Conservation (phyloP, 1,284 basidiomycete genomes). For the Moniliella sp. region DNA sequence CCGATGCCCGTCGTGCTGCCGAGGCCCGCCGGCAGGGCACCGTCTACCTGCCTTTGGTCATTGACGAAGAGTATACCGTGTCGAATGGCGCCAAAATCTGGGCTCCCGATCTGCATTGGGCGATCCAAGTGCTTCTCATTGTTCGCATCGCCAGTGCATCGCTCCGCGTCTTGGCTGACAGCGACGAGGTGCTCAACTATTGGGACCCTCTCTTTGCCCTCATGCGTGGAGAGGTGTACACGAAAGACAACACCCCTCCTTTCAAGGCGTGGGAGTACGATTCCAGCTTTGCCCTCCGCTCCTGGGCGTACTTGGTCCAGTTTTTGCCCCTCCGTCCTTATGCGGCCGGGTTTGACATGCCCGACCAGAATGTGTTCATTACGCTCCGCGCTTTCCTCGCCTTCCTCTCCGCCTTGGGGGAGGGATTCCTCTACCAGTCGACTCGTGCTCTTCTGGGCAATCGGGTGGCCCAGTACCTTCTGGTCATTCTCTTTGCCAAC, state of each 20-base stretch:
- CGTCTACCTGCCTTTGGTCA: no score
- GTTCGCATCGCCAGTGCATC: conserved; percentile 63
- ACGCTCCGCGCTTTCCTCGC: conserved; percentile 59
- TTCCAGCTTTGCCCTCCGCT: conserved; percentile 67
- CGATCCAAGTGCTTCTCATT: conserved; percentile 61
- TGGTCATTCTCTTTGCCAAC: conserved; percentile 61
- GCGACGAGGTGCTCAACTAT: conserved; percentile 85
- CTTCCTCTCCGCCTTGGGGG: conserved; percentile 51
- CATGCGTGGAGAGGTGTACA: conserved; percentile 39
- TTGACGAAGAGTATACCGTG: no score
- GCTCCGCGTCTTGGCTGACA: conserved; percentile 81
- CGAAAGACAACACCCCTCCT: no score
- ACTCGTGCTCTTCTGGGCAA: conserved; percentile 65
- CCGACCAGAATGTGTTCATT: conserved; percentile 63
- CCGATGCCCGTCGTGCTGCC: no score
- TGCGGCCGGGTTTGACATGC: background rate
- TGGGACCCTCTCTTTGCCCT: conserved; percentile 85
- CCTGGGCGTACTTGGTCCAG: conserved; percentile 67
- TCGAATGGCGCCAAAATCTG: no score
- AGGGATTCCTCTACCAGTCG: conserved; percentile 60
- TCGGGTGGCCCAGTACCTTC: conserved; percentile 67
- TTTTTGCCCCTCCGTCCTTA: conserved; percentile 11
- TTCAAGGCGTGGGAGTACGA: conserved; percentile 98
- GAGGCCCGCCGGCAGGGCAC: no score
- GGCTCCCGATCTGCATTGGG: no score